Evolutionary conservation across 116 monocot genomes (phyloP).

Genomic region (Dioscorea cayenensis): DNA sequence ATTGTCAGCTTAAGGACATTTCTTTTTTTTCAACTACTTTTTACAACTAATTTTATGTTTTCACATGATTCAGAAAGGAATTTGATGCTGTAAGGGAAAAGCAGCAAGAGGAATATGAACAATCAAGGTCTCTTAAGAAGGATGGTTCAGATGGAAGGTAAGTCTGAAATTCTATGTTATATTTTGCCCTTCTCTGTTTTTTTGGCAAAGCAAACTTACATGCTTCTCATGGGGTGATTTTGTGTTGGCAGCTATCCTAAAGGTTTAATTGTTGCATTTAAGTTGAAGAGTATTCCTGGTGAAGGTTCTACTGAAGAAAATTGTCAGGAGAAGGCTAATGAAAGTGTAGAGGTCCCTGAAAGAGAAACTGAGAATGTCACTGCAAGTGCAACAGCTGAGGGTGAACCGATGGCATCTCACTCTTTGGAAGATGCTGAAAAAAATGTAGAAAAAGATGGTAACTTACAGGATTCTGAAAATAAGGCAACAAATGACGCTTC

Average conservation of each 20-base stretch:
- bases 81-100: slow-evolving; percentile 69
- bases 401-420: slow-evolving; percentile 6
- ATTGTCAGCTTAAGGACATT: background rate
- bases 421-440: slow-evolving; percentile 14
- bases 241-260: slow-evolving; percentile 58
- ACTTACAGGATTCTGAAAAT: slow-evolving; percentile 19
- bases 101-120: slow-evolving; percentile 24
- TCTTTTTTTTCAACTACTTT: background rate
- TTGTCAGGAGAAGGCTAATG: slow-evolving; percentile 9
- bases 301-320: slow-evolving; percentile 16
- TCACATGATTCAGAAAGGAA: slow-evolving; percentile 58
- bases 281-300: slow-evolving; percentile 35
- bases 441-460: slow-evolving; percentile 20
- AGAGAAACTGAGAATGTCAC: slow-evolving; percentile 13
- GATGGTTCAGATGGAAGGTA: slow-evolving; percentile 40
- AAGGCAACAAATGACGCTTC: slow-evolving; percentile 6
- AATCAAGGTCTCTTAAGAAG: slow-evolving; percentile 24
- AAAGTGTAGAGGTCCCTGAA: background rate
- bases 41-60: background rate
- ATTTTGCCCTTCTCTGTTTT: background rate
- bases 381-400: slow-evolving; percentile 1
- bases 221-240: background rate
- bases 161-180: background rate
- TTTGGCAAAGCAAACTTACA: background rate
- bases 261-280: slow-evolving; percentile 75